Percentiles rank a stretch among this genome's conserved stretches.
Conservation (phyloP, 2,329 filamentous ascomycete genomes). For the Akanthomyces muscarius region DNA sequence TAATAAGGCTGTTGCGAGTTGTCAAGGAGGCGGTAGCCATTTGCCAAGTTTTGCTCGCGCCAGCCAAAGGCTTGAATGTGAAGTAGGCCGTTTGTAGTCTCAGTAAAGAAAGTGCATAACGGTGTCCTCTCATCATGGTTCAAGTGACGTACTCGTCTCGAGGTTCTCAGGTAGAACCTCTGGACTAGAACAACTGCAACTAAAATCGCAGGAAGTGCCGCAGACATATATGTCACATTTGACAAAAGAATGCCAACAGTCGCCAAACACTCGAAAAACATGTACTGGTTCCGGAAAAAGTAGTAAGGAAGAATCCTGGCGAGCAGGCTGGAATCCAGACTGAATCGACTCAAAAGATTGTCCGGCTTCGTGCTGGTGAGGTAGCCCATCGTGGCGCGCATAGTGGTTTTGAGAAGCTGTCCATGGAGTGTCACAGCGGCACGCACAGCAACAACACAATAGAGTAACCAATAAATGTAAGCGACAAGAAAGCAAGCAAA, state of each 20-base stretch:
- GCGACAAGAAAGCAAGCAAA: neutral
- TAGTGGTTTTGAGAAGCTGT: neutral
- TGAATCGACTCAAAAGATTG: neutral
- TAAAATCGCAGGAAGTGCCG: neutral
- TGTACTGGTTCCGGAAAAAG: neutral
- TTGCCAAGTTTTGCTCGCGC: neutral
- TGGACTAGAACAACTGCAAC: neutral
- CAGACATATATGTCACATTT: neutral
- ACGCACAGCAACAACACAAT: neutral
- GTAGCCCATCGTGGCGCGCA: neutral
- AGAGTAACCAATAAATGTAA: neutral
- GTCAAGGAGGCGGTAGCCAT: neutral
- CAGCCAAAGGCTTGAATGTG: slow-evolving; percentile 8
- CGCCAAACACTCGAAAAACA: neutral
- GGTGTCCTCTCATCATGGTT: slow-evolving; percentile 1
- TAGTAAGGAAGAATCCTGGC: neutral
- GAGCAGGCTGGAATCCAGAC: neutral
- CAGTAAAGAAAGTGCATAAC: neutral
- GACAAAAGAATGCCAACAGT: neutral
- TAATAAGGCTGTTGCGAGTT: slow-evolving; percentile 8
- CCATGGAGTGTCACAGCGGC: neutral
- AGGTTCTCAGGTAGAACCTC: slow-evolving; percentile 3
- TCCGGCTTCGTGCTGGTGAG: neutral
- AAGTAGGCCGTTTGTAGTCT: neutral
- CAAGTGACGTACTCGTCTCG: neutral